A percentile compares a stretch with the other conserved stretches of the same genome.
phyloP scores from a whole-genome alignment of 2,329 filamentous ascomycete species.

The Penicillium sumatraense region DNA sequence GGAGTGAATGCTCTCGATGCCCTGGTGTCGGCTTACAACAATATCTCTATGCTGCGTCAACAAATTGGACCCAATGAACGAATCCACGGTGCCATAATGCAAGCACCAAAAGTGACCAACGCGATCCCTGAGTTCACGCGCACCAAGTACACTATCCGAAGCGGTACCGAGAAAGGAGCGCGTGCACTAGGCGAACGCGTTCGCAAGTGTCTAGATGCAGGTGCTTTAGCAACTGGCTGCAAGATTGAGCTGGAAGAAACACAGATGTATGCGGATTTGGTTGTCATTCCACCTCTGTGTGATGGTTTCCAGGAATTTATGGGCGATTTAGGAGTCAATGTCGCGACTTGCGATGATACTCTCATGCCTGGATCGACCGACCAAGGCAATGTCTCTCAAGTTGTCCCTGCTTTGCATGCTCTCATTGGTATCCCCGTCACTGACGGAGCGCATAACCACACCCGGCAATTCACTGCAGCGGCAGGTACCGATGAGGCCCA shows the following conservation, averaged over 20 bases:
- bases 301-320: constrained; percentile 46
- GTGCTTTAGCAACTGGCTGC: constrained; percentile 32
- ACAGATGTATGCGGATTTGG: constrained; percentile 44
- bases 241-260: constrained; percentile 26
- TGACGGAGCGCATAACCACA: constrained; percentile 11
- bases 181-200: constrained; percentile 22
- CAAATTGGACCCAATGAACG: constrained; percentile 8
- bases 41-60: constrained; percentile 12
- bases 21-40: constrained; percentile 3
- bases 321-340: constrained; percentile 36
- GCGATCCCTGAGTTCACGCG: constrained; percentile 58
- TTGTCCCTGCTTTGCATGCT: constrained; percentile 6
- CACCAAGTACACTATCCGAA: constrained; percentile 47
- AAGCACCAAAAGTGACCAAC: constrained; percentile 37
- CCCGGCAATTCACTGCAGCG: constrained; percentile 13
- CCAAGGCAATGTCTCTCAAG: constrained; percentile 4
- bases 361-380: constrained; percentile 43
- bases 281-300: constrained; percentile 47
- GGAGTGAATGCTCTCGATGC: constrained; percentile 19
- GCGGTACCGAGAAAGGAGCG: constrained; percentile 42
- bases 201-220: constrained; percentile 27
- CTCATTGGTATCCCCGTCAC: constrained; percentile 6
- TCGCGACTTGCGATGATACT: background rate
- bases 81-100: constrained; percentile 9
- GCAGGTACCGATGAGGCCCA: constrained; percentile 10